Conservation (phyloP, 176 grass and related monocot species). For the Raddia guianensis region DNA sequence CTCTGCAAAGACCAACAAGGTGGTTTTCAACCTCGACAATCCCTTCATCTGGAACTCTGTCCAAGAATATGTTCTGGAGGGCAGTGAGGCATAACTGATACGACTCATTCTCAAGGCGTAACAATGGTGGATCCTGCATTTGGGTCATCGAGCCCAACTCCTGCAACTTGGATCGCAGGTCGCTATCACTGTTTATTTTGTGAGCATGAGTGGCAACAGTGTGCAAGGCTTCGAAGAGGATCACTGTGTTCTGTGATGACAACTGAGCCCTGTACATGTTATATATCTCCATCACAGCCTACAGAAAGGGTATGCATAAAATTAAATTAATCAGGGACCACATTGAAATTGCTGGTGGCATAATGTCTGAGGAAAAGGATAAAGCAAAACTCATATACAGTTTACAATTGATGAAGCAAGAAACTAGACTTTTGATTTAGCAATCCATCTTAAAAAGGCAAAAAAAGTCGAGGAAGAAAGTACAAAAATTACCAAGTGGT, state of each 20-base stretch:
- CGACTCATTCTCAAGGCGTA: constrained; percentile 96
- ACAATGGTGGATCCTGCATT: constrained; percentile 91
- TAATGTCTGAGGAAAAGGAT: constrained; percentile 24
- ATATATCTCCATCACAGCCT: constrained; percentile 99
- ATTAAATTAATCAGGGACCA: constrained; percentile 30
- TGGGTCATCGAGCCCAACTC: constrained; percentile 96
- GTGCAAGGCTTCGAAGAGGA: constrained; percentile 96
- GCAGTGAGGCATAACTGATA: constrained; percentile 89
- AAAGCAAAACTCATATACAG: constrained; percentile 13
- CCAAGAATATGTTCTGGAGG: constrained; percentile 82
- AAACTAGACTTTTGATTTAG: constrained; percentile 19
- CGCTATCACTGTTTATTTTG: constrained; percentile 87
- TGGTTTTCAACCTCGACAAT: constrained; percentile 62
- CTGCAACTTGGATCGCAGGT: constrained; percentile 88
- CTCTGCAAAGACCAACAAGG: constrained; percentile 83
- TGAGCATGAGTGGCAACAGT: constrained; percentile 86
- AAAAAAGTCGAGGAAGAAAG: constrained; percentile 9
- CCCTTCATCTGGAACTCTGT: constrained; percentile 55
- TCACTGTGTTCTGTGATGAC: constrained; percentile 78
- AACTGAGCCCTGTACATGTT: constrained; percentile 85
- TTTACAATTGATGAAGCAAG: constrained; percentile 8
- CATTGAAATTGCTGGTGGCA: neutral
- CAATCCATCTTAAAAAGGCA: neutral
- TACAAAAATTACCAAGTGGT: neutral
- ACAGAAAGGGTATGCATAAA: constrained; percentile 44